A percentile compares a stretch with the other conserved stretches of the same genome.
phyloP scores from a whole-genome alignment of 208 protist genomes.

The Acanthamoeba triangularis region DNA sequence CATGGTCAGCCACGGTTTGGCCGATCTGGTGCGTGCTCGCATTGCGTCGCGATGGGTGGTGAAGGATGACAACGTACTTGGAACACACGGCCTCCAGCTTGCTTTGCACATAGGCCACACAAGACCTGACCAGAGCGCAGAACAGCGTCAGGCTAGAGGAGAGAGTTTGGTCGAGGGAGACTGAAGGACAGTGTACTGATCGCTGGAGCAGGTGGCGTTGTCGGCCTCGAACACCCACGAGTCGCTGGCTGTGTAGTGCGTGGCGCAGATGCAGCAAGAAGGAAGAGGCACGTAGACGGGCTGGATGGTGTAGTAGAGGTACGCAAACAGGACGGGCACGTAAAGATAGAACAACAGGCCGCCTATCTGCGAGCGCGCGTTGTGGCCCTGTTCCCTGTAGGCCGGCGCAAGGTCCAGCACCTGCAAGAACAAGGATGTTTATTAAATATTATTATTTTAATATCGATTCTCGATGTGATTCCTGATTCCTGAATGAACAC shows the following conservation, averaged over 20 bases:
- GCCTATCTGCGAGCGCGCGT: slow-evolving; percentile 6
- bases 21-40: neutral
- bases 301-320: slow-evolving; percentile 58
- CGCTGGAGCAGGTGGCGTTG: neutral
- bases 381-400: neutral
- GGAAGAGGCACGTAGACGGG: slow-evolving; percentile 41
- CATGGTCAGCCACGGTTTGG: neutral
- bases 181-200: neutral
- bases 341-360: slow-evolving; percentile 31
- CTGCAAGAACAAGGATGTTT: neutral
- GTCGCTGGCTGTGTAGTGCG: neutral
- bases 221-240: slow-evolving; percentile 15
- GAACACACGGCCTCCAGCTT: neutral
- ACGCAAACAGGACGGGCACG: slow-evolving; percentile 30
- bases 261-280: slow-evolving; percentile 40
- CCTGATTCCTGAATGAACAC: neutral
- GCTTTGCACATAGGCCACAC: neutral
- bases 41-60: neutral
- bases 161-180: neutral
- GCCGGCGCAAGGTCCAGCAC: slow-evolving; percentile 30
- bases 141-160: neutral
- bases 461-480: neutral
- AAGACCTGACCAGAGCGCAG: neutral
- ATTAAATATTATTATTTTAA: neutral
- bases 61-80: neutral